These are phyloP conservation scores for Neurospora sublineolata DNA, from an alignment of 495 filamentous ascomycete species.

Conservation along the genomic window DNA sequence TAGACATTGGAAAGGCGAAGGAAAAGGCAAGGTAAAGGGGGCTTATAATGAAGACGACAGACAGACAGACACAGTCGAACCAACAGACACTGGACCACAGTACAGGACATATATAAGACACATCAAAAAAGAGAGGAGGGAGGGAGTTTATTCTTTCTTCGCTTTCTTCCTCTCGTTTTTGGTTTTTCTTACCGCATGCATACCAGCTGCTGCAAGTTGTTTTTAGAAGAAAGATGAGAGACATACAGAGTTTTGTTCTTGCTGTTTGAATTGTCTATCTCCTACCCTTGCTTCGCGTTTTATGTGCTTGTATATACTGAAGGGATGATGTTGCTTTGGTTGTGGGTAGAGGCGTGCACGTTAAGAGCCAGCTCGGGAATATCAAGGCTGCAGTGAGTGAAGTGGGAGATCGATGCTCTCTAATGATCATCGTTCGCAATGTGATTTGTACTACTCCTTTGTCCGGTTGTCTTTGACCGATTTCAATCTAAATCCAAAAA, in stretches of 20 bases:
- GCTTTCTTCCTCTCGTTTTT: not conserved
- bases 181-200: not conserved
- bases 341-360: not conserved
- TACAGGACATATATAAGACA: not conserved
- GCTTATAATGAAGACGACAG: not conserved
- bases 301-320: not conserved
- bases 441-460: not conserved
- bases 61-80: not conserved
- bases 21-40: not conserved
- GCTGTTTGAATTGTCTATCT: not conserved
- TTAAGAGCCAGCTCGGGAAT: not conserved
- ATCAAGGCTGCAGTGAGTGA: not conserved
- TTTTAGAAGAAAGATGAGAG: not conserved
- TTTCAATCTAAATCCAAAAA: too few relatives aligned
- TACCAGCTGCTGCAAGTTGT: not conserved
- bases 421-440: not conserved
- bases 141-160: not conserved
- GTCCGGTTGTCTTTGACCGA: not conserved
- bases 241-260: not conserved
- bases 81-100: not conserved
- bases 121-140: not conserved
- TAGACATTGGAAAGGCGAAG: conserved; percentile 3
- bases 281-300: not conserved
- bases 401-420: not conserved
- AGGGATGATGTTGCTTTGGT: not conserved